Base-by-base conservation (phyloP, 73 alveolate species). In the Paramecium biaurelia region DNA sequence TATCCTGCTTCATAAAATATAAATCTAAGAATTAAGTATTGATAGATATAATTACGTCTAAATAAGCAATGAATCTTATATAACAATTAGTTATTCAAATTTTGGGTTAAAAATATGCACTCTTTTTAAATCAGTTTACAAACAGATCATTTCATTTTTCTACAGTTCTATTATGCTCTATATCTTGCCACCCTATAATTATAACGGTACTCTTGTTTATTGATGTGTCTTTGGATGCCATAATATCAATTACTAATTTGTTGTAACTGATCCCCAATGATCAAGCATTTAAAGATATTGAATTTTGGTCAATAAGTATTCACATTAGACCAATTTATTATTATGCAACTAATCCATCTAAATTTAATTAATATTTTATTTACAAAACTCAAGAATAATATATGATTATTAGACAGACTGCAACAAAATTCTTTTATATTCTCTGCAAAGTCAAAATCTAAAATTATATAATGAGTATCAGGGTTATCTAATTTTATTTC, bases 401-500 rank as follows among this genome's bases (percentile, higher is more conserved):
- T 30, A 26, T 30, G 42, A 79, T 79, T 79, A 26, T 45, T 42
- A 43, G 90, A 79, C 7, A 43, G 15, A 21, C 63, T 43, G 47
- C 70, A 79, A 41, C 70, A 43, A 47, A 79, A 43, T 79, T 79
- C 90, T 45, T 79, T 79, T 15, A 26, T 79, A 32, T 23, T 41
- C 32, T 79, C 90, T 8, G 90, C 45, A 79, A 23, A 79, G 47
- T 79, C 90, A 42, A 79, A 79, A 79, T 79, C 90, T 79, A 79
- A 79, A 12, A 79, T 79, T 14, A 79, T 79, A 23, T 79, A 72
- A 72, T 72, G 86, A 12, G 45, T 72, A 15, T 72, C 86, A 20
- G 26, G 76, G 43, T 79, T 79, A 43, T 79, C 90, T 43, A 47
- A 15, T 20, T 23, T 24, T 79, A 79, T 21, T 18, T 38, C 28